phyloP scores from a whole-genome alignment of 192 early-diverging fungal species.

The Geranomyces michiganensis region DNA sequence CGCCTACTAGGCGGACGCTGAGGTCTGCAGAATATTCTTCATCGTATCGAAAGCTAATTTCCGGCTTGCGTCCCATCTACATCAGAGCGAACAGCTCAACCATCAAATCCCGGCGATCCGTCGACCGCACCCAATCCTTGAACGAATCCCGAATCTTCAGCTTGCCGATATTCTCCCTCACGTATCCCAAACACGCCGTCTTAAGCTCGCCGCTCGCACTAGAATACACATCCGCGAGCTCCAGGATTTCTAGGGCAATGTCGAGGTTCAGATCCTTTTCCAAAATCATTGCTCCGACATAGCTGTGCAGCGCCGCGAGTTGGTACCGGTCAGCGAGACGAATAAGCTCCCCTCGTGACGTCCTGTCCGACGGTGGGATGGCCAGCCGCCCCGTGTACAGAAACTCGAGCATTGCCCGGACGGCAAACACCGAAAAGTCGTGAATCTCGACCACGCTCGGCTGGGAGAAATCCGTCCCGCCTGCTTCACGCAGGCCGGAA shows the following conservation, averaged over 20 bases:
- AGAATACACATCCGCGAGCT: constrained; percentile 38
- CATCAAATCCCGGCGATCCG: constrained; percentile 34
- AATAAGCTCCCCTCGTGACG: constrained; percentile 30
- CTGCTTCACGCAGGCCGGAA: constrained; percentile 34
- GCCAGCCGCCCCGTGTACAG: constrained; percentile 37
- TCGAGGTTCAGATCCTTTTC: constrained; percentile 39
- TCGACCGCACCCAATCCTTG: constrained; percentile 37
- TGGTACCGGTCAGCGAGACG: constrained; percentile 38
- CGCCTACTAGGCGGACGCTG: too few relatives aligned
- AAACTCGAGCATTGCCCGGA: constrained; percentile 43
- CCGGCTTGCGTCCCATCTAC: too few relatives aligned
- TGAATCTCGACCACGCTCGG: constrained; percentile 32
- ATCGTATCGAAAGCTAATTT: too few relatives aligned
- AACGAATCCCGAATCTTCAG: constrained; percentile 32
- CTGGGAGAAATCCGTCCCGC: constrained; percentile 10
- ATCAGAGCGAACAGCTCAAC: constrained; percentile 37
- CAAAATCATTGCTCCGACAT: constrained; percentile 36
- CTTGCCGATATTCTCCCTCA: constrained; percentile 35
- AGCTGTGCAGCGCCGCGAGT: constrained; percentile 33
- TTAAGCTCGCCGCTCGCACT: constrained; percentile 32
- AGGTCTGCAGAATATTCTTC: too few relatives aligned
- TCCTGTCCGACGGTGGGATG: background rate
- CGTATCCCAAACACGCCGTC: constrained; percentile 35
- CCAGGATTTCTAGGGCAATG: constrained; percentile 32
- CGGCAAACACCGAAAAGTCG: constrained; percentile 31